These are phyloP conservation scores for Ophiostoma australiae DNA, from an alignment of 2,329 filamentous ascomycete species.

Conservation along the genomic window DNA sequence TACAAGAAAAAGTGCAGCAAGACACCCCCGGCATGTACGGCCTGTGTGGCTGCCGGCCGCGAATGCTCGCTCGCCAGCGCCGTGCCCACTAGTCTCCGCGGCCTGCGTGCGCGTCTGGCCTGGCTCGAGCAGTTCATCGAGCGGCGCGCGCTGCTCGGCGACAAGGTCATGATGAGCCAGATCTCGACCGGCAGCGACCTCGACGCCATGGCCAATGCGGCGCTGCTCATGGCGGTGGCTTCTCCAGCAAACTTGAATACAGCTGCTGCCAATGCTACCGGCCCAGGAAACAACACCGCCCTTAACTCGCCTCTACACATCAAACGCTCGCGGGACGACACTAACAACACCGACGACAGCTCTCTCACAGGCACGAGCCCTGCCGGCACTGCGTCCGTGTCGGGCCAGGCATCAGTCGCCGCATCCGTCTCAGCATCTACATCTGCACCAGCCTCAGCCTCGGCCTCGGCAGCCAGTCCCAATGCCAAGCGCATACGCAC, in stretches of 20 bases:
- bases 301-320: background rate
- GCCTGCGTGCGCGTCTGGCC: constrained; percentile 39
- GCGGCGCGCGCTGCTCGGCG: constrained; percentile 10
- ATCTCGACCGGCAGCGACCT: constrained; percentile 32
- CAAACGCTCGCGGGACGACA: constrained; percentile 7
- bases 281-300: background rate
- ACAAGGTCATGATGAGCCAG: constrained; percentile 28
- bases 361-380: background rate
- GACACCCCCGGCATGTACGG: constrained; percentile 40
- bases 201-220: constrained; percentile 12
- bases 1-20: constrained; percentile 44
- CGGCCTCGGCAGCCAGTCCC: background rate
- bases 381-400: background rate
- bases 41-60: constrained; percentile 39
- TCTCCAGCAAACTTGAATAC: background rate
- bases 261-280: background rate
- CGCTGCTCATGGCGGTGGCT: background rate
- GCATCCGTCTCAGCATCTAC: background rate
- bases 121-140: constrained; percentile 34
- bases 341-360: background rate
- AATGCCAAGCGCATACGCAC: constrained; percentile 1
- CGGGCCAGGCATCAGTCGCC: background rate
- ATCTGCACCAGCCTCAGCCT: background rate
- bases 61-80: constrained; percentile 37
- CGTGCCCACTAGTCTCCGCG: constrained; percentile 32